Evolutionary conservation across 805 yeast species (phyloP).

Genomic region (Teunomyces lycoperdinae): DNA sequence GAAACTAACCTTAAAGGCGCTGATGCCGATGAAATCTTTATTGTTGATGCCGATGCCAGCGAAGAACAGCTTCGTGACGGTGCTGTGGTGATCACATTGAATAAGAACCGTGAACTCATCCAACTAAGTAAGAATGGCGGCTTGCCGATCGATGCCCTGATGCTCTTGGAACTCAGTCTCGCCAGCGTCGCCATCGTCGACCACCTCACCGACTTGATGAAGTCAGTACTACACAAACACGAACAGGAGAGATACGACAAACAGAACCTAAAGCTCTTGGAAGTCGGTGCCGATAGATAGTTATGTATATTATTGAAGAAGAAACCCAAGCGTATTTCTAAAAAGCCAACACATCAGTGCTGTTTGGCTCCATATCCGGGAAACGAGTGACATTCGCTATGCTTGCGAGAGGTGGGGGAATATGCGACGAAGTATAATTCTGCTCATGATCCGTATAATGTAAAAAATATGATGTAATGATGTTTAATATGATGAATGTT

Average conservation of each 20-base stretch:
- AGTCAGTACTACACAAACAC: slow-evolving; percentile 53
- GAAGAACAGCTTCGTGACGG: slow-evolving; percentile 82
- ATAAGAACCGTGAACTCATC: slow-evolving; percentile 86
- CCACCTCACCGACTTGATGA: slow-evolving; percentile 61
- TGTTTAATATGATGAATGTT: no score
- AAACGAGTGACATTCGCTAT: background rate
- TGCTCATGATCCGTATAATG: background rate
- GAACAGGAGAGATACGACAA: slow-evolving; percentile 43
- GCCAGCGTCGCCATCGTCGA: slow-evolving; percentile 65
- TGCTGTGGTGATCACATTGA: slow-evolving; percentile 77
- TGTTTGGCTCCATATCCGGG: background rate
- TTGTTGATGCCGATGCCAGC: slow-evolving; percentile 71
- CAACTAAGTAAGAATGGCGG: slow-evolving; percentile 93
- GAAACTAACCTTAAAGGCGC: slow-evolving; percentile 74
- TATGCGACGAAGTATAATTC: background rate
- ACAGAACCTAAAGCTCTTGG: slow-evolving; percentile 29
- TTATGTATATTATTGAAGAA: background rate
- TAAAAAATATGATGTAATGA: background rate
- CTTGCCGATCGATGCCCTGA: slow-evolving; percentile 69
- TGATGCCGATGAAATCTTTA: slow-evolving; percentile 52
- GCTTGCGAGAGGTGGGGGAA: background rate
- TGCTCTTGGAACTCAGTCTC: slow-evolving; percentile 65
- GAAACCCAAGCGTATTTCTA: background rate
- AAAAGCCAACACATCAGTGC: no score
- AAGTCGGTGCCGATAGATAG: slow-evolving; percentile 35